These are phyloP conservation scores for Anastatica hierochuntica DNA, from an alignment of 345 rosid genomes.

Conservation along the genomic window DNA sequence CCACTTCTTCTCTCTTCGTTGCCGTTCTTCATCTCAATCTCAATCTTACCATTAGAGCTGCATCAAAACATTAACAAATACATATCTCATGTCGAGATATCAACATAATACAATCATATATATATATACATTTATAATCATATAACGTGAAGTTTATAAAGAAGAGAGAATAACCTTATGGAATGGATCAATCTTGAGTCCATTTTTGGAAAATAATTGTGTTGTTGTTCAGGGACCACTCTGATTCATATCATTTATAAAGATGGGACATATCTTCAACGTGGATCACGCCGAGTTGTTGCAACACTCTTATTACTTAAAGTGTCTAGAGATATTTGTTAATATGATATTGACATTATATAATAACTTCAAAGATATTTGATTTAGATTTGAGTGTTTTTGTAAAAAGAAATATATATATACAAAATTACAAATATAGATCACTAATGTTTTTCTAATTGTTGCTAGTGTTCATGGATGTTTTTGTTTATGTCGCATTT, in stretches of 20 bases:
- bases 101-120: neutral
- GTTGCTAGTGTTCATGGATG: neutral
- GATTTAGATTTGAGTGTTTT: too few relatives aligned
- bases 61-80: neutral
- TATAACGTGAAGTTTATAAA: neutral
- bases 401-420: too few relatives aligned
- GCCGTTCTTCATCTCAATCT: neutral
- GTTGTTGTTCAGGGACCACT: neutral
- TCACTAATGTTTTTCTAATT: too few relatives aligned
- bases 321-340: neutral
- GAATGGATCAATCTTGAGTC: neutral
- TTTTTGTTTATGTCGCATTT: neutral
- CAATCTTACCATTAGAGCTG: neutral
- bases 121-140: neutral
- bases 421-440: too few relatives aligned
- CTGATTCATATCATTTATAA: neutral
- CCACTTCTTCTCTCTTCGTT: neutral
- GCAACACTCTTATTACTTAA: neutral
- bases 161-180: neutral
- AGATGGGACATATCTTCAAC: conserved; percentile 17
- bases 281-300: conserved; percentile 16
- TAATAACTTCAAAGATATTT: neutral
- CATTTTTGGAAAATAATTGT: neutral
- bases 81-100: too few relatives aligned
- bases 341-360: neutral